Percentiles rank a stretch among this genome's conserved stretches.
These are phyloP conservation scores for Neonectria faginata DNA, from an alignment of 2,329 filamentous ascomycete species.

Conservation along the genomic window DNA sequence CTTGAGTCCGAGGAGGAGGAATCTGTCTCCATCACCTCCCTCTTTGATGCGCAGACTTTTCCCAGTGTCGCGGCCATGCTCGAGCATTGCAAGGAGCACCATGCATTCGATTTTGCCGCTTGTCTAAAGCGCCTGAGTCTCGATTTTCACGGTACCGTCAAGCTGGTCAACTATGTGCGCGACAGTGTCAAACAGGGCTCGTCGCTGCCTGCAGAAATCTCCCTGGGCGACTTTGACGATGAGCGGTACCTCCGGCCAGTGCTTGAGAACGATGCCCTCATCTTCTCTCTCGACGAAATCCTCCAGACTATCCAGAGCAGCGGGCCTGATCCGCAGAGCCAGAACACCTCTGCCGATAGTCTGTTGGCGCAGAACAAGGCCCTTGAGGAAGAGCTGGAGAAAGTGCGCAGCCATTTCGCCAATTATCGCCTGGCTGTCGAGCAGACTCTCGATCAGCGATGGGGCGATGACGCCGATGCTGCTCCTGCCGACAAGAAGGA, in stretches of 20 bases:
- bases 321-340: slow-evolving; percentile 56
- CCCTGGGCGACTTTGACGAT: slow-evolving; percentile 73
- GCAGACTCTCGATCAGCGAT: slow-evolving; percentile 73
- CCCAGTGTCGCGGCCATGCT: slow-evolving; percentile 74
- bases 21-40: slow-evolving; percentile 70
- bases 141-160: slow-evolving; percentile 80
- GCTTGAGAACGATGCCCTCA: slow-evolving; percentile 87
- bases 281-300: slow-evolving; percentile 85
- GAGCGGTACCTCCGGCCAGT: slow-evolving; percentile 87
- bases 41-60: slow-evolving; percentile 76
- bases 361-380: slow-evolving; percentile 63
- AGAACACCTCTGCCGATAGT: slow-evolving; percentile 46
- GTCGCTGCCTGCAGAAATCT: slow-evolving; percentile 68
- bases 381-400: slow-evolving; percentile 71
- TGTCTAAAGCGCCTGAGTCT: slow-evolving; percentile 68
- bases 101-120: slow-evolving; percentile 74
- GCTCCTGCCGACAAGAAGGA: slow-evolving; percentile 49
- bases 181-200: slow-evolving; percentile 58
- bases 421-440: slow-evolving; percentile 75
- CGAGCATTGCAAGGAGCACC: slow-evolving; percentile 72
- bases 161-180: slow-evolving; percentile 78
- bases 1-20: slow-evolving; percentile 75
- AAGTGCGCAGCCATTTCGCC: slow-evolving; percentile 70
- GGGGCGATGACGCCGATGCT: slow-evolving; percentile 66
- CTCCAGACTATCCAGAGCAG: slow-evolving; percentile 59